Conservation (phyloP, 495 filamentous ascomycete species). For the Usnea hakonensis region DNA sequence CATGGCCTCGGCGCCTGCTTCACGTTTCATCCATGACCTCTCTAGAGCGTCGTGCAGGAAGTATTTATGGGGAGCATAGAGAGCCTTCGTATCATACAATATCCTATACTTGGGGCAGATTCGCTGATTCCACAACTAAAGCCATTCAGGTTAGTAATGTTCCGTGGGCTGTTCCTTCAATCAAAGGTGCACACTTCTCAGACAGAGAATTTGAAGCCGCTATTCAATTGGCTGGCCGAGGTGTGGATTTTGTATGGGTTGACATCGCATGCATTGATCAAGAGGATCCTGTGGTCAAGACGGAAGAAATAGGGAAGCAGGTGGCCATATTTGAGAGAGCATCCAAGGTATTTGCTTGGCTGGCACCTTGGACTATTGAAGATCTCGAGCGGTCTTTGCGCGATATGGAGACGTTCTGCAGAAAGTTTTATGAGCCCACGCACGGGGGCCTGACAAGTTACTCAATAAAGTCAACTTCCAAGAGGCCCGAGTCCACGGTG, state of each 20-base stretch:
- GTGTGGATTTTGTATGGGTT: slow-evolving; percentile 3
- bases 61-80: background rate
- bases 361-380: background rate
- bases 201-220: background rate
- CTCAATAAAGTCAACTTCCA: background rate
- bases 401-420: background rate
- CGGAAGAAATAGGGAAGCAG: slow-evolving; percentile 2
- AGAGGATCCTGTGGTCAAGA: background rate
- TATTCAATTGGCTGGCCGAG: background rate
- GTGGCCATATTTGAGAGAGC: slow-evolving; percentile 4
- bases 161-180: background rate
- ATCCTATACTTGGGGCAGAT: slow-evolving; percentile 8
- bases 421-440: background rate
- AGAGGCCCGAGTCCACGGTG: background rate
- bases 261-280: slow-evolving; percentile 9
- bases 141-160: background rate
- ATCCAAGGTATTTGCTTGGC: background rate
- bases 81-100: background rate
- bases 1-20: slow-evolving; percentile 5
- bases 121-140: background rate
- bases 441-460: background rate
- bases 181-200: background rate
- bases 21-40: slow-evolving; percentile 9
- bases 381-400: background rate
- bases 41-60: background rate